Conservation (phyloP, 768 basidiomycete species). For the Lepiota venenata region DNA sequence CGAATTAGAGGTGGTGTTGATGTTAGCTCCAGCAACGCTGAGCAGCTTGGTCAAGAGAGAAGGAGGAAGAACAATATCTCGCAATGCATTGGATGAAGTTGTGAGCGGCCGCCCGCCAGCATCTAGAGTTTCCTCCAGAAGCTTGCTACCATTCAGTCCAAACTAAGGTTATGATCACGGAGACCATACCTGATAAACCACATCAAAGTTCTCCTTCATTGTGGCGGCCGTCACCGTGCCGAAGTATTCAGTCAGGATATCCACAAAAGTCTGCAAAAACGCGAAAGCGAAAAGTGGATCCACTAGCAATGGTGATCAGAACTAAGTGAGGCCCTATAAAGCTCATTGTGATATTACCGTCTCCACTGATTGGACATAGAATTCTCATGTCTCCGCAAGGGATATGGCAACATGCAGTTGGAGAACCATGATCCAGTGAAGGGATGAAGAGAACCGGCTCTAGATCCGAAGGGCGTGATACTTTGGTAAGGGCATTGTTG, state of each 20-base stretch:
- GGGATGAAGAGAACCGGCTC: constrained; percentile 76
- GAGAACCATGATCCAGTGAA: constrained; percentile 40
- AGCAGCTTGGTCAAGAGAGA: constrained; percentile 77
- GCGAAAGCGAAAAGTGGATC: constrained; percentile 90
- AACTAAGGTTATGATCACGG: neutral
- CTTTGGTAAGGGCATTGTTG: constrained; percentile 66
- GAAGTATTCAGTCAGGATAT: constrained; percentile 84
- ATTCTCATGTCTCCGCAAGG: constrained; percentile 72
- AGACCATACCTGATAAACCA: constrained; percentile 80
- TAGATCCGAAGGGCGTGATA: constrained; percentile 48
- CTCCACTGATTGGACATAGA: constrained; percentile 78
- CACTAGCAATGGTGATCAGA: constrained; percentile 41
- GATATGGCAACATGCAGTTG: constrained; percentile 84
- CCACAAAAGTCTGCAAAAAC: constrained; percentile 81
- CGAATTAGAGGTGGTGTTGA: constrained; percentile 43
- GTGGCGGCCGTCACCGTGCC: constrained; percentile 77
- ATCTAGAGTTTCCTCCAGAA: constrained; percentile 94
- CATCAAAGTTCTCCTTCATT: constrained; percentile 90
- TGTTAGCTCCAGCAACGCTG: constrained; percentile 48
- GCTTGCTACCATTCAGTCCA: constrained; percentile 35
- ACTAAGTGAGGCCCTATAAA: neutral
- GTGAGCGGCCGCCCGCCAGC: constrained; percentile 90
- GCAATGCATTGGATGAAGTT: constrained; percentile 83
- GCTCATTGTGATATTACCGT: constrained; percentile 57
- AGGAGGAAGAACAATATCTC: constrained; percentile 92